Evolutionary conservation across 371 early-diverging fungal species (phyloP).

Genomic region (Mucor plumbeus): DNA sequence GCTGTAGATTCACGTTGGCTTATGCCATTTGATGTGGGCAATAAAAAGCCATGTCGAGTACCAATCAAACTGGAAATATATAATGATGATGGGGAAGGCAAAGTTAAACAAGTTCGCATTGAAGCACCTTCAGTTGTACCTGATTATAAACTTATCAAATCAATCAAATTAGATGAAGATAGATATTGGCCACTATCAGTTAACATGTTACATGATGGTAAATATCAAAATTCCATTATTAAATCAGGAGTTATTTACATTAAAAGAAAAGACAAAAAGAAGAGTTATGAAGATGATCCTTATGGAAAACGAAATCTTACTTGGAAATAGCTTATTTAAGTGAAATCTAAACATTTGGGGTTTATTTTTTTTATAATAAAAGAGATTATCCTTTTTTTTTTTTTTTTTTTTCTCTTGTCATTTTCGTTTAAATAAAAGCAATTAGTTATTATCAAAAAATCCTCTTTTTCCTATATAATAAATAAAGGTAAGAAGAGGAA

Average conservation of each 20-base stretch:
- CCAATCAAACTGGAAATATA: constrained; percentile 52
- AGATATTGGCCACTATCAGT: constrained; percentile 67
- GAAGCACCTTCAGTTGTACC: constrained; percentile 74
- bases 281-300: constrained; percentile 25
- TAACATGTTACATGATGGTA: constrained; percentile 40
- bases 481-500: constrained; percentile 6
- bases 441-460: not conserved
- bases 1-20: constrained; percentile 81
- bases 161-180: constrained; percentile 56
- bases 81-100: constrained; percentile 30
- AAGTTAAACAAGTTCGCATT: constrained; percentile 32
- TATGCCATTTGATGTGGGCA: constrained; percentile 71
- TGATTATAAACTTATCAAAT: constrained; percentile 55
- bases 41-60: constrained; percentile 60
- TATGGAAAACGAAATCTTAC: constrained; percentile 12
- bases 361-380: not conserved
- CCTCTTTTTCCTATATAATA: constrained; percentile 5
- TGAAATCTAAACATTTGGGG: constrained; percentile 4
- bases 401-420: not conserved
- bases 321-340: not conserved
- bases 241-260: constrained; percentile 49
- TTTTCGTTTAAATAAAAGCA: constrained; percentile 5
- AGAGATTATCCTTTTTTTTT: constrained; percentile 1
- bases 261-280: constrained; percentile 16
- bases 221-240: constrained; percentile 33